These are phyloP conservation scores for Zhuliangozyma blackwelliae DNA, from an alignment of 1,139 yeast genomes.

Conservation along the genomic window DNA sequence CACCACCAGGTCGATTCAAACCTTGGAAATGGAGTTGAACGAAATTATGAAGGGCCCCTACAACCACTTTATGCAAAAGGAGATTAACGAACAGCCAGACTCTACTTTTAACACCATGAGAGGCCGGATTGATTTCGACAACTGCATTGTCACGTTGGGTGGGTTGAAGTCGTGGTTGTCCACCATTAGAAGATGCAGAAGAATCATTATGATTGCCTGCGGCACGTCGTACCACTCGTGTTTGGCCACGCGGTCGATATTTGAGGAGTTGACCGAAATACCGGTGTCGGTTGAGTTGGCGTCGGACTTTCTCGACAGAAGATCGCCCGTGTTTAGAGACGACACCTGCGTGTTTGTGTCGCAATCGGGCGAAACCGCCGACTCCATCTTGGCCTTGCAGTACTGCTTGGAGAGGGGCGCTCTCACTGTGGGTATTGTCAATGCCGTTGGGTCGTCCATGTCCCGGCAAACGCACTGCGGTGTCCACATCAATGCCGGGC, in stretches of 20 bases:
- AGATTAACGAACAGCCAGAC: conserved; percentile 97
- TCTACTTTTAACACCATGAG: conserved; percentile 98
- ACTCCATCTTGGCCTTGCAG: conserved; percentile 92
- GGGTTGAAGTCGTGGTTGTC: conserved; percentile 84
- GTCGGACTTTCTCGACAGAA: conserved; percentile 93
- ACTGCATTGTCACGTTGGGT: conserved; percentile 74
- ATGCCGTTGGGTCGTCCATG: conserved; percentile 91
- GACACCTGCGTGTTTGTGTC: conserved; percentile 97
- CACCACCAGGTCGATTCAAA: conserved; percentile 91
- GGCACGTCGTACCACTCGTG: conserved; percentile 99
- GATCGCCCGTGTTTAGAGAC: conserved; percentile 94
- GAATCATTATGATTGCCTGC: conserved; percentile 98
- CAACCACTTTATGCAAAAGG: conserved; percentile 98
- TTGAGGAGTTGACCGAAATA: conserved; percentile 94
- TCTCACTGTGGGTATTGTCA: conserved; percentile 91
- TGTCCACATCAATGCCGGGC: conserved; percentile 99
- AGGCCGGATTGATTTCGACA: conserved; percentile 94
- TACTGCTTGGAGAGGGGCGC: conserved; percentile 98
- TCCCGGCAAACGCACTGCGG: conserved; percentile 98
- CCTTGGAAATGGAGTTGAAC: conserved; percentile 93
- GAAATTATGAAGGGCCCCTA: conserved; percentile 98
- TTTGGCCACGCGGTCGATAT: conserved; percentile 91
- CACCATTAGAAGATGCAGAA: conserved; percentile 89
- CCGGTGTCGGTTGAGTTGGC: conserved; percentile 97
- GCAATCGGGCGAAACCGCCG: conserved; percentile 99